A percentile compares a stretch with the other conserved stretches of the same genome.
phyloP scores from a whole-genome alignment of 2,329 filamentous ascomycete species.

The Fonsecaea pugnacius region DNA sequence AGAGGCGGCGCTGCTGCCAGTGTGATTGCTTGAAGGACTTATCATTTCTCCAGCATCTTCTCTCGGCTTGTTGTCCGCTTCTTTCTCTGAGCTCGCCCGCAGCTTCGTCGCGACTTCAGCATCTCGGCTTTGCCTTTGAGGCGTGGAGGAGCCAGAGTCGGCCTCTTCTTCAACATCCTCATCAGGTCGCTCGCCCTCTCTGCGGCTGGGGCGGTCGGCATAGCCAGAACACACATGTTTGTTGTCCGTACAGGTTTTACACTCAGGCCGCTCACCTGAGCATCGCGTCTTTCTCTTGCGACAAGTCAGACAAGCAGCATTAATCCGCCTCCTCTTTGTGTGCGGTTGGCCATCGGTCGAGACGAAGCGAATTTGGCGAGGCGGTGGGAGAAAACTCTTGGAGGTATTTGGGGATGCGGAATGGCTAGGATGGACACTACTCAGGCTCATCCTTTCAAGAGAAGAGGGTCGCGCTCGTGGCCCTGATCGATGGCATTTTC shows the following conservation, averaged over 20 bases:
- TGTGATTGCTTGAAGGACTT: slow-evolving; percentile 43
- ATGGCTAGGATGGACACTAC: slow-evolving; percentile 5
- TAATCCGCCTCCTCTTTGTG: slow-evolving; percentile 77
- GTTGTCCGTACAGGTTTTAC: slow-evolving; percentile 73
- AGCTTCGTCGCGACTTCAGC: slow-evolving; percentile 3
- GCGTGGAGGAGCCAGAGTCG: slow-evolving; percentile 18
- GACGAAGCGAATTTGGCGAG: slow-evolving; percentile 71
- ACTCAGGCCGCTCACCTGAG: slow-evolving; percentile 72
- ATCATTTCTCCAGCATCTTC: slow-evolving; percentile 20
- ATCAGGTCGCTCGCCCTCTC: slow-evolving; percentile 23
- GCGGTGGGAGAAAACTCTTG: slow-evolving; percentile 29
- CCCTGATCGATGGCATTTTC: slow-evolving; percentile 20
- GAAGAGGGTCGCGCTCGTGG: slow-evolving; percentile 10
- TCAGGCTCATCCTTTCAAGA: slow-evolving; percentile 28
- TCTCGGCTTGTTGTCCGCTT: slow-evolving; percentile 1
- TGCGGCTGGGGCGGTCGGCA: slow-evolving; percentile 48
- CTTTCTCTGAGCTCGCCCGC: not conserved
- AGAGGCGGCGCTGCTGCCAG: slow-evolving; percentile 48
- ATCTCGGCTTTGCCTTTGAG: slow-evolving; percentile 20
- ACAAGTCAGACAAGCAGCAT: slow-evolving; percentile 75
- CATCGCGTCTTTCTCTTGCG: slow-evolving; percentile 77
- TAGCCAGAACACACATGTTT: slow-evolving; percentile 72
- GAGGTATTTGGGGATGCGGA: slow-evolving; percentile 9
- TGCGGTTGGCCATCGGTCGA: slow-evolving; percentile 81
- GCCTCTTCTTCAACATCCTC: slow-evolving; percentile 30